Conservation (phyloP, 805 yeast genomes). For the Brettanomyces naardenensis region DNA sequence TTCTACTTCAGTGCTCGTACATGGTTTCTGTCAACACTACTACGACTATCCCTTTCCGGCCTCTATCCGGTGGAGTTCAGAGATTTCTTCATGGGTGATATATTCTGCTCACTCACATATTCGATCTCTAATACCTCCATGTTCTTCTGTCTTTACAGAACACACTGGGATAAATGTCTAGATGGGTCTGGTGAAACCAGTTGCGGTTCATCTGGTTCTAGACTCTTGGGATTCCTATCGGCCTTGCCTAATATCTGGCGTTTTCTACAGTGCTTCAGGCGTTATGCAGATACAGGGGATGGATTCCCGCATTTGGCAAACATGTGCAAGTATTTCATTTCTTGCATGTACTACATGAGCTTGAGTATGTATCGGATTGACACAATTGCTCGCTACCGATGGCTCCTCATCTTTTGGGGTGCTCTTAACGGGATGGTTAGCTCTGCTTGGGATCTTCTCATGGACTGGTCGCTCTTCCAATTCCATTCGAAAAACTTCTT, state of each 20-base stretch:
- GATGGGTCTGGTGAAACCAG: constrained; percentile 29
- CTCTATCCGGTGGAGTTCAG: constrained; percentile 91
- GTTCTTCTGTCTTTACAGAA: constrained; percentile 75
- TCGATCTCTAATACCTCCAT: constrained; percentile 78
- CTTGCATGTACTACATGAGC: constrained; percentile 60
- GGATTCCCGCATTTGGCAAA: constrained; percentile 96
- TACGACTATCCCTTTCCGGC: constrained; percentile 75
- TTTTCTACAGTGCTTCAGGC: constrained; percentile 80
- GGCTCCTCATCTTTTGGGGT: constrained; percentile 67
- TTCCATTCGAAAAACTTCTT: constrained; percentile 46
- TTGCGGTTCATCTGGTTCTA: constrained; percentile 77
- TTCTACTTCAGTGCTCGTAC: constrained; percentile 56
- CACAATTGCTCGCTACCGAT: constrained; percentile 32
- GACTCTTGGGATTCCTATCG: constrained; percentile 73
- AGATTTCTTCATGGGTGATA: constrained; percentile 90
- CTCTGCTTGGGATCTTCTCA: constrained; percentile 79
- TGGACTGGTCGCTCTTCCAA: constrained; percentile 94
- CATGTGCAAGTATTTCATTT: constrained; percentile 64
- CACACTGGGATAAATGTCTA: constrained; percentile 54
- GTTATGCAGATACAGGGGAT: constrained; percentile 88
- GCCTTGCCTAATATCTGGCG: constrained; percentile 88
- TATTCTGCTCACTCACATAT: constrained; percentile 82
- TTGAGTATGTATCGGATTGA: constrained; percentile 75
- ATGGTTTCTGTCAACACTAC: constrained; percentile 67
- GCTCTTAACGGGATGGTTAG: constrained; percentile 62